Evolutionary conservation across 2,329 filamentous ascomycete genomes (phyloP).

Genomic region (Fonsecaea pedrosoi): DNA sequence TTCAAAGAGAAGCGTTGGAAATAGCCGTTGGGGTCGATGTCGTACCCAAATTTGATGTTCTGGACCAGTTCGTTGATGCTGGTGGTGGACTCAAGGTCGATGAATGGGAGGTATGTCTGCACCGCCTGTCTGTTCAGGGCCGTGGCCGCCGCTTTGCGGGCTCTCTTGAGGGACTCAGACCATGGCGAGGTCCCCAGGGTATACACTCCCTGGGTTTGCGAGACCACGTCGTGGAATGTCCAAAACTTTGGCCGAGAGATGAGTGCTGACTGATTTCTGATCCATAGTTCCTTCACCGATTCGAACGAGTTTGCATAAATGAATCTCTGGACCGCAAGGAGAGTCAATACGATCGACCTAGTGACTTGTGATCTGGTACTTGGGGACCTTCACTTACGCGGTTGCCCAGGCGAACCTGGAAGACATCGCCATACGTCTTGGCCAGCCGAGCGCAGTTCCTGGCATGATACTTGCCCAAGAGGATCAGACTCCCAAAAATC

Average conservation of each 20-base stretch:
- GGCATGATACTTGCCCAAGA: slow-evolving; percentile 64
- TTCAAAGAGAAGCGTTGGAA: slow-evolving; percentile 78
- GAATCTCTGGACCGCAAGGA: slow-evolving; percentile 59
- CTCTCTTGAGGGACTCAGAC: slow-evolving; percentile 77
- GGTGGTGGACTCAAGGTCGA: slow-evolving; percentile 75
- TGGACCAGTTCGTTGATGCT: slow-evolving; percentile 74
- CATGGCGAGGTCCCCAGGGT: slow-evolving; percentile 83
- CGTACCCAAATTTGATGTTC: slow-evolving; percentile 67
- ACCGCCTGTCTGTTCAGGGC: slow-evolving; percentile 77
- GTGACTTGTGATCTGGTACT: neutral
- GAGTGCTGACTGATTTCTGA: slow-evolving; percentile 75
- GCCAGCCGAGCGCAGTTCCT: slow-evolving; percentile 62
- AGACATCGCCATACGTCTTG: slow-evolving; percentile 67
- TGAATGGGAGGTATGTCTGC: slow-evolving; percentile 79
- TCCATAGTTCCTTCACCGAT: slow-evolving; percentile 73
- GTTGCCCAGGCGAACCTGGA: slow-evolving; percentile 72
- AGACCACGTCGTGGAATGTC: slow-evolving; percentile 80
- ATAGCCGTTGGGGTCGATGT: slow-evolving; percentile 74
- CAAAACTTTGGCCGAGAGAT: slow-evolving; percentile 79
- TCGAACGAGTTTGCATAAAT: slow-evolving; percentile 80
- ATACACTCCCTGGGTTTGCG: slow-evolving; percentile 68
- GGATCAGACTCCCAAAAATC: slow-evolving; percentile 66
- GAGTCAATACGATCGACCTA: neutral
- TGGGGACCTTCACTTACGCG: slow-evolving; percentile 52
- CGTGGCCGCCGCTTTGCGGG: slow-evolving; percentile 77